Evolutionary conservation across 305 asterid genomes (phyloP).

Genomic region (Fraxinus nigra): DNA sequence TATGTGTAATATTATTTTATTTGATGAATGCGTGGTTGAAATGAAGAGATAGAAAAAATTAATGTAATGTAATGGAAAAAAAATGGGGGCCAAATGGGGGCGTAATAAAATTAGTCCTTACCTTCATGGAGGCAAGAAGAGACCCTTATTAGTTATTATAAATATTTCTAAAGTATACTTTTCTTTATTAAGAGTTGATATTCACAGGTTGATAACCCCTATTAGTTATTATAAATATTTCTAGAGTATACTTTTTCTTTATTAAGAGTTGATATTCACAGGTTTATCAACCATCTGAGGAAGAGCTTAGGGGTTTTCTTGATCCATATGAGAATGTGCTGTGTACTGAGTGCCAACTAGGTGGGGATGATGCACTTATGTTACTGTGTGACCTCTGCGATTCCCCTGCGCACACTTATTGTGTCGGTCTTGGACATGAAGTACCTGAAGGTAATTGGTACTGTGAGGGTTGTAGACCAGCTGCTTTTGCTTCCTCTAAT

Average conservation of each 20-base stretch:
- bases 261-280: constrained; percentile 24
- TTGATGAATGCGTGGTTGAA: too few species aligned
- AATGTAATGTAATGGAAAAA: too few species aligned
- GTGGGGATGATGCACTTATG: constrained; percentile 95
- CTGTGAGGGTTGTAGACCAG: constrained; percentile 88
- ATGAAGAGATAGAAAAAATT: too few species aligned
- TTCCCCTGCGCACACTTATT: constrained; percentile 90
- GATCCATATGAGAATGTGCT: constrained; percentile 82
- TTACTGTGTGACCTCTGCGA: constrained; percentile 95
- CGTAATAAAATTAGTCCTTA: neutral
- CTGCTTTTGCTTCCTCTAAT: constrained; percentile 59
- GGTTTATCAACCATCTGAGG: constrained; percentile 98
- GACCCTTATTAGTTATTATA: neutral
- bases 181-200: too few species aligned
- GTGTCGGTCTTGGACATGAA: constrained; percentile 87
- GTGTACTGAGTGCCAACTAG: constrained; percentile 81
- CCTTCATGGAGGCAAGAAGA: neutral
- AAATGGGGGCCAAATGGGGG: too few species aligned
- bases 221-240: neutral
- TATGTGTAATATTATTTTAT: too few species aligned
- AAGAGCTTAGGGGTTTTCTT: constrained; percentile 83
- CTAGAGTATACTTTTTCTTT: neutral
- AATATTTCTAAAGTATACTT: neutral
- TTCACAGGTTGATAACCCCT: neutral
- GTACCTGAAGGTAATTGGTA: constrained; percentile 99